Evolutionary conservation across 1,139 yeast genomes (phyloP).

Genomic region (Magnusiomyces clavatus): DNA sequence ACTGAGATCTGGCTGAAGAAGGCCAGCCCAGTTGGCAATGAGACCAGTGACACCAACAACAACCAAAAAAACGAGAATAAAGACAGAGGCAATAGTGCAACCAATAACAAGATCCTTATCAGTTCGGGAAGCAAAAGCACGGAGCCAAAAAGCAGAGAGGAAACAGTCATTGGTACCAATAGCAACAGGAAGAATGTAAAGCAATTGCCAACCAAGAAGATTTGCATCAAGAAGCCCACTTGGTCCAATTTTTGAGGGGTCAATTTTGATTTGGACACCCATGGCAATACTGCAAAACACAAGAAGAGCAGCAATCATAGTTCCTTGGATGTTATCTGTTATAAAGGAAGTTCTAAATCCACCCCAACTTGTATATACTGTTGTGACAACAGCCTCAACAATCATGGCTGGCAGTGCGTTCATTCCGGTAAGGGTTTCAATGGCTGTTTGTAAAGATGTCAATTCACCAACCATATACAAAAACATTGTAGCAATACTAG

Average conservation of each 20-base stretch:
- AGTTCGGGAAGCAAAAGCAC: slow-evolving; percentile 83
- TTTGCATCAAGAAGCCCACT: slow-evolving; percentile 59
- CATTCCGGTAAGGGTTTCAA: slow-evolving; percentile 70
- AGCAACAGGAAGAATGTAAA: slow-evolving; percentile 79
- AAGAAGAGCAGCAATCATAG: slow-evolving; percentile 55
- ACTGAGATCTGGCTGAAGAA: slow-evolving; percentile 45
- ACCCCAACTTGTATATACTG: slow-evolving; percentile 81
- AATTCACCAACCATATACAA: slow-evolving; percentile 85
- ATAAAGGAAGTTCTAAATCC: slow-evolving; percentile 85
- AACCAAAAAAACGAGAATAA: slow-evolving; percentile 55
- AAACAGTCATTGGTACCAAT: slow-evolving; percentile 86
- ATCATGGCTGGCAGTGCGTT: slow-evolving; percentile 76
- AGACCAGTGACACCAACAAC: slow-evolving; percentile 79
- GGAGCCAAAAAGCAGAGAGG: slow-evolving; percentile 86
- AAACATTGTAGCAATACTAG: slow-evolving; percentile 62
- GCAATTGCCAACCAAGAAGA: slow-evolving; percentile 79
- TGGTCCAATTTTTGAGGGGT: slow-evolving; percentile 51
- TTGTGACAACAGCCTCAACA: slow-evolving; percentile 80
- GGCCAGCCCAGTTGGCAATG: slow-evolving; percentile 86
- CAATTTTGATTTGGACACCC: slow-evolving; percentile 71
- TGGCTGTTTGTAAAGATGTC: slow-evolving; percentile 68
- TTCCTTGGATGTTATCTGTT: slow-evolving; percentile 86
- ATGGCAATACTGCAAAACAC: slow-evolving; percentile 72
- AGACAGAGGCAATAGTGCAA: slow-evolving; percentile 62
- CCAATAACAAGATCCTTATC: slow-evolving; percentile 72